Base-by-base conservation (phyloP, 2,329 filamentous ascomycete species). In the Phialemoniopsis sp. region DNA sequence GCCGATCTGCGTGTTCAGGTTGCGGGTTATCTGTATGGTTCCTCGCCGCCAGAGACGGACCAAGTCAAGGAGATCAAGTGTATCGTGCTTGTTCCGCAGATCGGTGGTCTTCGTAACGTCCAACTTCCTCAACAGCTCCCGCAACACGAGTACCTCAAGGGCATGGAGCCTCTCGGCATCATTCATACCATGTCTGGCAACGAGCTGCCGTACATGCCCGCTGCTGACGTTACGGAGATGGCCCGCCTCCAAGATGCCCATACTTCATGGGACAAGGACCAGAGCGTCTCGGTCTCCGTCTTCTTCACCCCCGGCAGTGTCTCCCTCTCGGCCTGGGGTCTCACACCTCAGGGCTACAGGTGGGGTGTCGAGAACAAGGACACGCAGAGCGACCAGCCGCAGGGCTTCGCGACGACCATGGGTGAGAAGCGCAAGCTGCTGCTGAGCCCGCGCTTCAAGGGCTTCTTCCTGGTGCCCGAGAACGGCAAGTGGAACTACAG, bases 361-460 rank as follows among this genome's bases (percentile, higher is more conserved):
- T 98, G 94, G 93, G 93, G 93, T 48, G 89, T 82, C 2, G 88
- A 96, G 59, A 98, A 98, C 75, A 91, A 85, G 66, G 94, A 98
- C 65, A 80, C 82, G 40, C 83, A 85, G 51, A 95, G 87, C 46
- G 93, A 98, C 61, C 89, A 95, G 61, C 93, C 94, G 1, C 85
- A 90, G 48, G 94, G 94, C 30, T 98, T 98, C 71, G 84, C 82
- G 42, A 94, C 89, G 18, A 81, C 72, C 42, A 95, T 97, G 79
- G 93, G 93, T 38, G 87, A 94, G 64, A 97, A 97, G 70, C 89
- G 89, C 52, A 95, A 98, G 68, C 71, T 98, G 40, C 70, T 98
- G 19, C 78, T 98, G 38, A 94, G 87, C 48, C 91, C 96, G 53
- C 87, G 90, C 62, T 95, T 96, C 60, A 81, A 87, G 51, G 94